Percentiles rank a stretch among this genome's conserved stretches.
phyloP scores from a whole-genome alignment of 257 asterid species.

The Solanum etuberosum region DNA sequence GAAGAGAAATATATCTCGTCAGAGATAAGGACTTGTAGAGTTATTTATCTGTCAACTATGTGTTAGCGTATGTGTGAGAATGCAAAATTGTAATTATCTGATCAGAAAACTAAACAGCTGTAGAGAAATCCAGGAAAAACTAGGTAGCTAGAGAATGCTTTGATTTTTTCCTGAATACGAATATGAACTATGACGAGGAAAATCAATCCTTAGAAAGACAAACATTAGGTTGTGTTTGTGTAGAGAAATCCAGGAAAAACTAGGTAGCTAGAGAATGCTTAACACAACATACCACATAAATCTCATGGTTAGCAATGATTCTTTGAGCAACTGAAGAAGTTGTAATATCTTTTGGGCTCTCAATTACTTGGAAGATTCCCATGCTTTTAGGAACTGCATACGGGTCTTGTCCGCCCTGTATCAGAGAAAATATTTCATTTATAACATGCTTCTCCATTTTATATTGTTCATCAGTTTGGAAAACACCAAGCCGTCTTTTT shows the following conservation, averaged over 20 bases:
- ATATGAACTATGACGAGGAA: no score
- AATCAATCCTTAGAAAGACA: no score
- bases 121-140: background rate
- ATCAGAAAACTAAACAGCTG: background rate
- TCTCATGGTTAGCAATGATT: conserved; percentile 76
- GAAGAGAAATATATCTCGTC: background rate
- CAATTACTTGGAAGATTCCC: conserved; percentile 63
- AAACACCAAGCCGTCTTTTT: background rate
- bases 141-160: background rate
- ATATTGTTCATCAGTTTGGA: background rate
- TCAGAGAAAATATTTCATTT: conserved; percentile 1
- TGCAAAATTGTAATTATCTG: background rate
- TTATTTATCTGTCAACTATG: background rate
- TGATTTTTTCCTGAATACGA: no score
- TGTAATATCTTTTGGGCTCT: conserved; percentile 74
- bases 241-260: background rate
- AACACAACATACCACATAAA: conserved; percentile 63
- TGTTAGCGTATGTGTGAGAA: background rate
- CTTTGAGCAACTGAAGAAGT: conserved; percentile 73
- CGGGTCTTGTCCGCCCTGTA: conserved; percentile 68
- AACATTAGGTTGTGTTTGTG: no score
- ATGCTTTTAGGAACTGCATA: conserved; percentile 61
- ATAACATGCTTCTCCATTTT: background rate
- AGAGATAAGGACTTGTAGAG: background rate
- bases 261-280: background rate